Conservation (phyloP, 345 rosid genomes). For the Euphorbia lathyris region DNA sequence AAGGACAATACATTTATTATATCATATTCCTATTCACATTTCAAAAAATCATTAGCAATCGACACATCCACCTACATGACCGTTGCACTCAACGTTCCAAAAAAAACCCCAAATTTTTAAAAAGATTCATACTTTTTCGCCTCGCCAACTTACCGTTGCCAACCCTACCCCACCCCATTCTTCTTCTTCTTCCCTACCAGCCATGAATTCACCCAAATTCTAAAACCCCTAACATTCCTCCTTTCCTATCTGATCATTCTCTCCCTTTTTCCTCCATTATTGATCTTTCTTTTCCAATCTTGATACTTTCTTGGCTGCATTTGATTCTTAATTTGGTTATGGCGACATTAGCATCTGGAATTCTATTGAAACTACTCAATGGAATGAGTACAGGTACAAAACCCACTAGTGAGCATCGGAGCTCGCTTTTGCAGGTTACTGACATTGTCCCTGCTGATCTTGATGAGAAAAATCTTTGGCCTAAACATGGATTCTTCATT, state of each 20-base stretch:
- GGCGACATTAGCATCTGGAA: constrained; percentile 85
- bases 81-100: constrained; percentile 58
- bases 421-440: constrained; percentile 81
- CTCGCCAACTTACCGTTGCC: constrained; percentile 41
- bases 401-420: constrained; percentile 83
- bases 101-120: not conserved
- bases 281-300: not conserved
- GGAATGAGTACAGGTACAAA: constrained; percentile 87
- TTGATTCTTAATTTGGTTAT: constrained; percentile 26
- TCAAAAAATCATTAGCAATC: constrained; percentile 18
- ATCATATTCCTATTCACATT: not conserved
- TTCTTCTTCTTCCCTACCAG: not conserved
- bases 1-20: not conserved
- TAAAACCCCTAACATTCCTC: not conserved
- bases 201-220: constrained; percentile 15
- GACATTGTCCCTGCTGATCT: constrained; percentile 96
- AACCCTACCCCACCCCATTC: constrained; percentile 12
- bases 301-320: not conserved
- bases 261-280: not conserved
- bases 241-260: not conserved
- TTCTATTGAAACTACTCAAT: constrained; percentile 65
- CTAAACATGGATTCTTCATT: constrained; percentile 86
- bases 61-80: constrained; percentile 31
- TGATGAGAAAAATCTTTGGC: constrained; percentile 85
- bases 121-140: constrained; percentile 3